Percentiles rank a stretch among this genome's conserved stretches.
Evolutionary conservation across 768 basidiomycete genomes (phyloP).

Genomic region (Trametes meyenii): DNA sequence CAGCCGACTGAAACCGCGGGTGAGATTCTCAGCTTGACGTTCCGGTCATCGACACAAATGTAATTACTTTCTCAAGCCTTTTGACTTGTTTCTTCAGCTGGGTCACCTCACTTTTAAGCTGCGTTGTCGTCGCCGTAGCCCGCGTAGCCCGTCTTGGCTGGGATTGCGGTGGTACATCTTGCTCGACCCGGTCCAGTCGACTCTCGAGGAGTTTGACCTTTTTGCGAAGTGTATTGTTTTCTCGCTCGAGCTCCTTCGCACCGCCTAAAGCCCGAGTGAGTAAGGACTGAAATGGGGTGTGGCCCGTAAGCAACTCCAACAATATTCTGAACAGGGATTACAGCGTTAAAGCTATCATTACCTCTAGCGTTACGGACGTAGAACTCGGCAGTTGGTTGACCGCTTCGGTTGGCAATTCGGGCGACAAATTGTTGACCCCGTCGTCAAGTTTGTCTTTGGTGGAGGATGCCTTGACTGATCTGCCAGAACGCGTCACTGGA

Average conservation of each 20-base stretch:
- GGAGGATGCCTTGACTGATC: slow-evolving; percentile 7
- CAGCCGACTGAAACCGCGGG: slow-evolving; percentile 19
- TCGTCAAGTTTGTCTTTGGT: background rate
- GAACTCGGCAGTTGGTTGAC: background rate
- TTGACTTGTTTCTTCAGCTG: slow-evolving; percentile 27
- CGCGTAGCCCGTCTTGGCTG: slow-evolving; percentile 15
- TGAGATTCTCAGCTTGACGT: background rate
- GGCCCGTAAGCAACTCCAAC: background rate
- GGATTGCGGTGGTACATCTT: slow-evolving; percentile 29
- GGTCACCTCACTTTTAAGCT: slow-evolving; percentile 27
- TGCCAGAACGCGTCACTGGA: slow-evolving; percentile 5
- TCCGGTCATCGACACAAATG: background rate
- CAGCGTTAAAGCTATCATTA: background rate
- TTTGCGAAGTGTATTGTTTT: slow-evolving; percentile 19
- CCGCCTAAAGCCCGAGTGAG: slow-evolving; percentile 14
- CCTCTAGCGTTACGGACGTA: background rate
- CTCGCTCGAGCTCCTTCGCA: slow-evolving; percentile 17
- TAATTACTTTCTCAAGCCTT: slow-evolving; percentile 33
- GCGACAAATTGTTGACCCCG: background rate
- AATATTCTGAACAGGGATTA: background rate
- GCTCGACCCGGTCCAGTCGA: slow-evolving; percentile 21
- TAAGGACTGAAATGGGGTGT: background rate
- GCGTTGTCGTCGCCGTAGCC: slow-evolving; percentile 7
- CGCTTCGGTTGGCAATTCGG: background rate
- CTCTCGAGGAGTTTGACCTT: slow-evolving; percentile 24